Base-by-base conservation (phyloP, 768 basidiomycete genomes). In the Podaxis sp. region DNA sequence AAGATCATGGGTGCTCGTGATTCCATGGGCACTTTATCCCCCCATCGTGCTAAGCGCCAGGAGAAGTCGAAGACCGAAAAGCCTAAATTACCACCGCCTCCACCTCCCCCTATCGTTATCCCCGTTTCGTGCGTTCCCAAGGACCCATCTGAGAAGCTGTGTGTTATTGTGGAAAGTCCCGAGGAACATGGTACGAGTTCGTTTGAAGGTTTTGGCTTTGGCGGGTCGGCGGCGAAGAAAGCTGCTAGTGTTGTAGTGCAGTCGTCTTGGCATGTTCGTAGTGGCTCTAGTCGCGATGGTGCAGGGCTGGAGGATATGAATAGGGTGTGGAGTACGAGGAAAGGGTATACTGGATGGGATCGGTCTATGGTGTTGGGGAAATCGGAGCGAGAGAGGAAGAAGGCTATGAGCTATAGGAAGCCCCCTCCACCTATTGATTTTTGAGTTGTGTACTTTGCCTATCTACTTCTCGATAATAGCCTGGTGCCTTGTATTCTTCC, bases 131-230 rank as follows among this genome's bases (percentile, higher is more conserved):
- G 48, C 53, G 62, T 48, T 23, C 59, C 40, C 32, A 46, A 60
- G 32, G 50, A 64, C 37, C 42, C 54, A 7, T 14, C 62, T 3
- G 67, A 67, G 38, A 62, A 67, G 46, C 64, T 74, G 4, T 68
- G 67, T 27, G 66, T 72, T 36, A 75, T 77, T 57, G 69, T 74
- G 13, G 74, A 77, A 66, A 68, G 70, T 52, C 71, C 73, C 14
- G 72, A 75, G 23, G 74, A 77, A 57, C 70, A 70, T 53, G 67
- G 71, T 11, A 46, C 59, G 7, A 65, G 68, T 5, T 66, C 66
- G 27, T 62, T 65, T n/a, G 70, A 69, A 52, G 70, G 70, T 23
- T 71, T 69, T 58, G 69, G 69, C 1, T 50, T 68, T 46, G 59
- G 62, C 7, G 55, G 59, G 16, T 60, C 66, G 23, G 48, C 47